A percentile compares a stretch with the other conserved stretches of the same genome.
Conservation (phyloP, 75 land plant genomes). For the Selaginella moellendorffii region DNA sequence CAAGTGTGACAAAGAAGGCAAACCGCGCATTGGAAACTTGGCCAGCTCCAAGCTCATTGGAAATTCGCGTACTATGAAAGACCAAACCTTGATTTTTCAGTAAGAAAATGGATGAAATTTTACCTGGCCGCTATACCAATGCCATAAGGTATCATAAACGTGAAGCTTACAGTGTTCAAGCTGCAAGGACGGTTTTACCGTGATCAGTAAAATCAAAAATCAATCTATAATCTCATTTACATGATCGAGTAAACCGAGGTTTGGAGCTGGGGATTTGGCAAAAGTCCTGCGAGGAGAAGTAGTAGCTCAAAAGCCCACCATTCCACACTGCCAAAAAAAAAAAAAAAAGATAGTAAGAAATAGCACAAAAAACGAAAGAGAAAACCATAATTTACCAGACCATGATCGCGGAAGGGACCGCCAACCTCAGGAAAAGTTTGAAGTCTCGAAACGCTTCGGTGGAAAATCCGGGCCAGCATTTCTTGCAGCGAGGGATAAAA, state of each 20-base stretch:
- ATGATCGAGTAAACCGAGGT: constrained; percentile 35
- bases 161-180: neutral
- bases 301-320: constrained; percentile 45
- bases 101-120: no score
- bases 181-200: constrained; percentile 18
- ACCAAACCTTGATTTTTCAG: no score
- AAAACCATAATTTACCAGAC: constrained; percentile 39
- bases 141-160: constrained; percentile 10
- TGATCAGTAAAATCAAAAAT: constrained; percentile 9
- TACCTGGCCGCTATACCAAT: constrained; percentile 13
- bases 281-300: constrained; percentile 35
- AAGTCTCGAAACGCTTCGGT: constrained; percentile 43
- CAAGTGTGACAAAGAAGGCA: no score
- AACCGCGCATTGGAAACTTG: no score
- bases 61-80: no score
- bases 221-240: no score
- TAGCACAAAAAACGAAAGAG: no score
- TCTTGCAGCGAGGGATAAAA: no score
- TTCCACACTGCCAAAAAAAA: constrained; percentile 26
- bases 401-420: constrained; percentile 60
- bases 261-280: constrained; percentile 30
- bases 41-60: no score
- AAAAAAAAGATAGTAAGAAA: no score
- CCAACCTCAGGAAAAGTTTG: constrained; percentile 34
- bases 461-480: constrained; percentile 47